Base-by-base conservation (phyloP, 257 asterid species). In the Lycium ferocissimum region DNA sequence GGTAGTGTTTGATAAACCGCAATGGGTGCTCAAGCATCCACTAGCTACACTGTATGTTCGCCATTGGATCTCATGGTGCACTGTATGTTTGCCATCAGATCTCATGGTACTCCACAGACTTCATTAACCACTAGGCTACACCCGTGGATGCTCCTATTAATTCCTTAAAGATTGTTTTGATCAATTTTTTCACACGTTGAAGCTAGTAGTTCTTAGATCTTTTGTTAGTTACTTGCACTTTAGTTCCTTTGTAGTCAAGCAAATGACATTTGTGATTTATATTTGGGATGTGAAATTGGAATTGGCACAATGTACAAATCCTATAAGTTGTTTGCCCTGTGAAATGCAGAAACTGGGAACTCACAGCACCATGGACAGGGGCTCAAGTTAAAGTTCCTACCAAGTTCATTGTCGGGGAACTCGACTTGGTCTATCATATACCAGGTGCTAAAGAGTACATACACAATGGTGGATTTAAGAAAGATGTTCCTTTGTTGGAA, bases 331-430 rank as follows among this genome's bases (percentile, higher is more conserved):
- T 12, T 5, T n/a, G 7, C 4, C 22, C 4, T 33, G 6, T 37
- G 18, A 49, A 79, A 56, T 45, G 80, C 86, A 87, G 89, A 47
- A 84, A 37, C 59, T 70, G 85, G 87, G 87, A 87, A 84, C 79
- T 79, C n/a, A 58, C 72, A 6, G 89, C 87, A 7, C 85, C 89
- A 0, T 87, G 89, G 89, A 56, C 80, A 9, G 87, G 89, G 14
- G 87, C 89, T 0, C 45, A 87, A 80, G 87, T 87, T 20, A 84
- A 73, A 7, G 89, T 81, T 40, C 86, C 89, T 1, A 70, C 87
- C 54, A 84, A 84, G 75, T 73, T 81, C 53, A 59, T 87, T 0
- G 65, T 84, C 1, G 89, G 89, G 3, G 82, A 87, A 20, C 14
- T 72, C 7, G 89, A 87, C 86, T 58, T 84, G 67, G 86, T 59